Evolutionary conservation across 345 rosid species (phyloP), one percentile per base, ranked within the genome.

Genomic region (Gossypium sturtianum): DNA sequence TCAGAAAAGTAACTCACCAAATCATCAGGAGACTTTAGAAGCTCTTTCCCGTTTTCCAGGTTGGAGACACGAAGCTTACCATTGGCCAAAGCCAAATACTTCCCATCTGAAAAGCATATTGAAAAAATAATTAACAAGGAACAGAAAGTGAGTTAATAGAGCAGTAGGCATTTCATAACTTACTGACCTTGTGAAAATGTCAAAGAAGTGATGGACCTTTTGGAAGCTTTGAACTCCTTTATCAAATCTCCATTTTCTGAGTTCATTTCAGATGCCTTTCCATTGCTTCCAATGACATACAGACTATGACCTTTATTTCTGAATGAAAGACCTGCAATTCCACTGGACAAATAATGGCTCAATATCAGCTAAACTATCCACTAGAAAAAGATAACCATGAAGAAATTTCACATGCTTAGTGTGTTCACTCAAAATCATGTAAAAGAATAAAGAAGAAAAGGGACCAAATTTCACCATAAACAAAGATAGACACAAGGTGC

Each of bases 41-140:
- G 82, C 77, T 86, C 86, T 73, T 81, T 75, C 45, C 78, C 86
- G 58, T 72, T 78, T 66, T 79, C 83, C 84, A 84, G 52, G 72
- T 70, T 73, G 49, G 81, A 41, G 19, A 84, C 22, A 12, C 70
- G 66, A 43, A 80, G 48, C 76, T 57, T 79, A 69, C 58, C 74
- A 56, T 77, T 74, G 43, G 73, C 78, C 48, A 82, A 54, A 65
- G 83, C 82, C 56, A 82, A 43, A 52, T 79, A 41, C 75, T 82
- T 81, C 74, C 67, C 72, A 72, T 84, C 87, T 86, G 82, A 48
- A 60, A 71, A 72, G 75, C 48, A 17, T 2, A 34, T 25, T 59
- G 34, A 58, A 63, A 34, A 49, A 58, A 77, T 47, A 69, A 57
- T 59, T 25, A 77, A 61, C 57, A 79, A 47, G 8, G 9, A 45